A percentile compares a stretch with the other conserved stretches of the same genome.
These are phyloP conservation scores for Murraya koenigii DNA, from an alignment of 345 rosid species.

Conservation along the genomic window DNA sequence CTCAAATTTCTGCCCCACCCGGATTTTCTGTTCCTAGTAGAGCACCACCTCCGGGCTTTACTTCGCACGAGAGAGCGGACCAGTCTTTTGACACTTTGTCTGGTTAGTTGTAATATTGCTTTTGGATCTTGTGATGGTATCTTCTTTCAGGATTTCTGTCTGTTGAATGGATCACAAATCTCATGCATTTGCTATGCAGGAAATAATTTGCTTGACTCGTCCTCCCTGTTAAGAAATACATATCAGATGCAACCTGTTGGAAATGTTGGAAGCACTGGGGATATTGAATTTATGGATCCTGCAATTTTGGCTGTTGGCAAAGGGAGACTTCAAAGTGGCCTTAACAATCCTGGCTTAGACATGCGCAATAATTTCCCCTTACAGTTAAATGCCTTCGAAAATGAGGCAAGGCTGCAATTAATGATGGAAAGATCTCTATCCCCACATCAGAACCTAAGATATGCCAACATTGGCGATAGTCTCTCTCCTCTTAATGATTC, in stretches of 20 bases:
- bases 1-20: conserved; percentile 81
- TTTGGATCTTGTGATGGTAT: not conserved
- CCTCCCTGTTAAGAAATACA: conserved; percentile 51
- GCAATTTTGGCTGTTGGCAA: conserved; percentile 94
- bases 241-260: conserved; percentile 42
- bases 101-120: conserved; percentile 38
- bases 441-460: conserved; percentile 51
- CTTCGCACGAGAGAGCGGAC: conserved; percentile 58
- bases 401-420: conserved; percentile 59
- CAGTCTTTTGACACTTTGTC: conserved; percentile 42
- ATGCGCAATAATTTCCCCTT: conserved; percentile 47
- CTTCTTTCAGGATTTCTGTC: not conserved
- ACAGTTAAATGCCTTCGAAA: conserved; percentile 49
- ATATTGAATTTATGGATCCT: conserved; percentile 88
- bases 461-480: conserved; percentile 45
- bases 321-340: conserved; percentile 62
- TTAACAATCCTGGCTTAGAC: conserved; percentile 52
- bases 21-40: conserved; percentile 80
- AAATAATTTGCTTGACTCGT: conserved; percentile 44
- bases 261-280: conserved; percentile 39
- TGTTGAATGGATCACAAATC: not conserved
- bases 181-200: conserved; percentile 35
- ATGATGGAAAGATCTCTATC: conserved; percentile 68
- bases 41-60: conserved; percentile 94
- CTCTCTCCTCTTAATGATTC: conserved; percentile 53